A percentile compares a stretch with the other conserved stretches of the same genome.
These are phyloP conservation scores for Sugiyamaella neomexicana DNA, from an alignment of 1,139 yeast species.

Conservation along the genomic window DNA sequence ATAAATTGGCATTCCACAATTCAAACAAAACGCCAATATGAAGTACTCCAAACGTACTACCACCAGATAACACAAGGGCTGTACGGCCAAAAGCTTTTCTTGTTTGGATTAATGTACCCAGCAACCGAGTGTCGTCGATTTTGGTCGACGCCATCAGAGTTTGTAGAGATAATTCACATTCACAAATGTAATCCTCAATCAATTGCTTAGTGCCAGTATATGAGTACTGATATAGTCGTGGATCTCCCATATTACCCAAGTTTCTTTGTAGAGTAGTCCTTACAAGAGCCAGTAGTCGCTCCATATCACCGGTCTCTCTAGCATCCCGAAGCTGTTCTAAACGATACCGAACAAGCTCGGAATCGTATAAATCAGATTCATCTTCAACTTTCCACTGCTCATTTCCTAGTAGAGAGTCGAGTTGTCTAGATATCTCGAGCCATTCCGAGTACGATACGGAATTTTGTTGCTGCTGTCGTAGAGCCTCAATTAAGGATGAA, in stretches of 20 bases:
- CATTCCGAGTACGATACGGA: conserved; percentile 67
- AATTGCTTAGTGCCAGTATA: conserved; percentile 82
- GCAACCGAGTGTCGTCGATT: conserved; percentile 64
- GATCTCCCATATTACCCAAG: conserved; percentile 85
- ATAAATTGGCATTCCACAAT: conserved; percentile 64
- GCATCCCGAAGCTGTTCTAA: conserved; percentile 63
- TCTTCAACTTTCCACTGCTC: conserved; percentile 68
- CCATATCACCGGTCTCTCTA: conserved; percentile 56
- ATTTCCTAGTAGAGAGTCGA: conserved; percentile 65
- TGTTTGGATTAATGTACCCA: conserved; percentile 83
- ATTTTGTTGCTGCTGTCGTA: conserved; percentile 30
- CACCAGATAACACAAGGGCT: conserved; percentile 90
- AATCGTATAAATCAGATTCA: conserved; percentile 70
- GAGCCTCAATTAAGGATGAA: conserved; percentile 15
- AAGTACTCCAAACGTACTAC: conserved; percentile 88
- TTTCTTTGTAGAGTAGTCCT: conserved; percentile 86
- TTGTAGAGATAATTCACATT: conserved; percentile 66
- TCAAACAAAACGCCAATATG: conserved; percentile 91
- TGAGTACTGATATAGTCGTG: conserved; percentile 71
- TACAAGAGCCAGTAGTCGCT: conserved; percentile 64
- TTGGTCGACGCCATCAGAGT: conserved; percentile 42
- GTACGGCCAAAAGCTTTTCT: conserved; percentile 91
- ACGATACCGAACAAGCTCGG: conserved; percentile 54
- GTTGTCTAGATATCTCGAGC: conserved; percentile 59
- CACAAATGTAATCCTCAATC: conserved; percentile 79